Evolutionary conservation across 306 rosid species (phyloP), one percentile per base, ranked within the genome.

Genomic region (Betula pendula): DNA sequence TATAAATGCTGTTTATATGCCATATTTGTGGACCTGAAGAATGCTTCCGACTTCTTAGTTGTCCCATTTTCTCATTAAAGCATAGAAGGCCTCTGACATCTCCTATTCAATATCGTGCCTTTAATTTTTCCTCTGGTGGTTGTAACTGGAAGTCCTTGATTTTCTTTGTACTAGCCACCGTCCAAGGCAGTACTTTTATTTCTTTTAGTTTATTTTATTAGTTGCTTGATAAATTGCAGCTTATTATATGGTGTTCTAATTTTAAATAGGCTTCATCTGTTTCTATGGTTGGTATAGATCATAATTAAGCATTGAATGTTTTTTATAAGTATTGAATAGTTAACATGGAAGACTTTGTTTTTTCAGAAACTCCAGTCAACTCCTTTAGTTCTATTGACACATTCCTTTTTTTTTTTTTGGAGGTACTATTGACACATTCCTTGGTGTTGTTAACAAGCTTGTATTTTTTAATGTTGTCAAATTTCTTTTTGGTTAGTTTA

Each of bases 31-130:
- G 31, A 49, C 76, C 51, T 60, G 45, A 65, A 70, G 68, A 38
- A 45, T 68, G 43, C 53, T 75, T 68, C 43, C 55, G 50, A 47
- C 59, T 55, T 63, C 27, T 58, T 20, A 14, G 25, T 49, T 8
- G 29, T 20, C 29, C 53, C 49, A 76, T 42, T 50, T 63, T 22
- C 17, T 70, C 69, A 74, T 74, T 74, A 62, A 79, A 66, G 83
- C 72, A 53, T 38, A 20, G 48, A 49, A 70, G 80, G 74, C 67
- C 12, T 79, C 74, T 68, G 80, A 83, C 77, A 81, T 73, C 70
- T 53, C 67, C 67, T 79, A 47, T 56, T 80, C 77, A 75, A 77
- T 74, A 17, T 49, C 66, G 47, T 77, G 66, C 53, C 52, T 65
- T 65, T 69, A 53, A 68, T 77, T 83, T 83, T 38, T 25, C 60